phyloP scores from a whole-genome alignment of 805 yeast genomes.

The Spathaspora boniae region DNA sequence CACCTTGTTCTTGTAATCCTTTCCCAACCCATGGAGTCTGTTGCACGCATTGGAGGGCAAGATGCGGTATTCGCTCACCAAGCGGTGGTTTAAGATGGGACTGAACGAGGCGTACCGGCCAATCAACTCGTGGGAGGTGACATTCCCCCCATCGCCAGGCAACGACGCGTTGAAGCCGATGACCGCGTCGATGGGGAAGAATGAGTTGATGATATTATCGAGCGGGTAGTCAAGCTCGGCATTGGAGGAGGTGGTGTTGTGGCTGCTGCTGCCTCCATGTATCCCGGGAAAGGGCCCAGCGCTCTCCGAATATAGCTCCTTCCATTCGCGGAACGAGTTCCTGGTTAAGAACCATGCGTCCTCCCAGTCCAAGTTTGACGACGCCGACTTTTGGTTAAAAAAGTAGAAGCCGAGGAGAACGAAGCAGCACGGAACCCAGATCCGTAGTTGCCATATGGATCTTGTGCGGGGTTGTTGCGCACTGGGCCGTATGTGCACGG shows the following conservation, averaged over 20 bases:
- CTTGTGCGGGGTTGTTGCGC: constrained; percentile 9
- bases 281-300: too few species aligned
- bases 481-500: too few species aligned
- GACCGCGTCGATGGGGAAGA: constrained; percentile 40
- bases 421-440: constrained; percentile 10
- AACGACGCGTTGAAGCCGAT: constrained; percentile 27
- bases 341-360: constrained; percentile 25
- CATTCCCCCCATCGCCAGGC: constrained; percentile 11
- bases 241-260: too few species aligned
- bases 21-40: constrained; percentile 4
- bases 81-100: constrained; percentile 24
- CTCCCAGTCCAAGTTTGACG: constrained; percentile 14
- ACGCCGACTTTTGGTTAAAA: constrained; percentile 1
- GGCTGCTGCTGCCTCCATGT: too few species aligned
- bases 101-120: constrained; percentile 43
- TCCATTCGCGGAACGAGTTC: constrained; percentile 22
- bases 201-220: constrained; percentile 32
- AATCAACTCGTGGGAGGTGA: constrained; percentile 16
- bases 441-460: constrained; percentile 10
- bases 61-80: constrained; percentile 23
- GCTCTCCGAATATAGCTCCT: constrained; percentile 12
- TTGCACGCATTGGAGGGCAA: constrained; percentile 30
- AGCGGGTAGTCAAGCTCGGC: constrained; percentile 30
- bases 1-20: constrained; percentile 21
- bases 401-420: constrained; percentile 10